Evolutionary conservation across 192 early-diverging fungal species (phyloP), one percentile per base, ranked within the genome.

Genomic region (Coemansia sp.): DNA sequence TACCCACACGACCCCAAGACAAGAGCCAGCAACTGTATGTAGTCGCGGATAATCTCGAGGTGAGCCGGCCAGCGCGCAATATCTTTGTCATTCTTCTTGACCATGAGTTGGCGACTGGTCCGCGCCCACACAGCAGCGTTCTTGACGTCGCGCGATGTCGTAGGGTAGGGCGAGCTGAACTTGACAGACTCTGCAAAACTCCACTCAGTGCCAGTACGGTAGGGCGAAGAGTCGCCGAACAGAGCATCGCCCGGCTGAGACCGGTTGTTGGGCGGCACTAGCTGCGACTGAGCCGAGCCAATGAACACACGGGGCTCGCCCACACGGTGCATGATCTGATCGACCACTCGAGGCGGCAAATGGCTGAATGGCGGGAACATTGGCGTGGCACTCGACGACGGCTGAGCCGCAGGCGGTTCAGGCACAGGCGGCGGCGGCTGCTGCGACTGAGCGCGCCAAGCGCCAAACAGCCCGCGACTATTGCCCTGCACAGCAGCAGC

Each of bases 341-440:
- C 73, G 15, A 81, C 75, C 12, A 78, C 40, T 0, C 83, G 71
- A 20, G 38, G 44, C 3, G 83, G 83, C 78, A 85, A 33, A 33
- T 85, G 83, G 64, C 83, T 85, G 75, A 85, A 85, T 6, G 83
- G 83, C 71, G 83, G 75, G 47, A 85, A 85, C 83, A 85, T 85
- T 1, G 73, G 74, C 60, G 68, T 57, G 16, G 53, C n/a, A 18
- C 38, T 57, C 46, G 63, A 33, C 43, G 36, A 3, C 38, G n/a
- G 60, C 18, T 36, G 49, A 27, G 50, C 33, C 1, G 64, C 27
- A 13, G 60, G 46, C n/a, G 55, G 31, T 10, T 57, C 69, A 22
- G 63, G 31, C 29, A 8, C 29, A 3, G 63, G 47, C 22, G 46
- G 39, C 15, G 49, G 9, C 40, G 46, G 18, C 20, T n/a, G 40